Base-by-base conservation (phyloP, 108 stramenopile genomes). In the Nitzschia putrida region DNA sequence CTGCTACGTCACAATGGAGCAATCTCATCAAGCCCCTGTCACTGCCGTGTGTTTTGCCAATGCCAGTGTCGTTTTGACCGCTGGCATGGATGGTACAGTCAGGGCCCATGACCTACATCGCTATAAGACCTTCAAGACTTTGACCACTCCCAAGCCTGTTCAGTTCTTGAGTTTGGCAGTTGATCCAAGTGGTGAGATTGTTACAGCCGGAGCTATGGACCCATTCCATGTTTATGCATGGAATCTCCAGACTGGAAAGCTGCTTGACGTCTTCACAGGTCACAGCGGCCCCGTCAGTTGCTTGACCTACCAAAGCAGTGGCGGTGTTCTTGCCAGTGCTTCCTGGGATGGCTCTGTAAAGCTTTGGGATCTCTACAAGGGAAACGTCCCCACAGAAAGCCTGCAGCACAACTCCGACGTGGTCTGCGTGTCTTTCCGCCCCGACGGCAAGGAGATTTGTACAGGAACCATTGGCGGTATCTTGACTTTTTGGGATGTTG, bases 301-400 rank as follows among this genome's bases (percentile, higher is more conserved):
- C 23, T 66, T 99, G 40, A 81, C 78, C 11, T 98, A 97, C 60
- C 84, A 89, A 74, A 83, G 89, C 44, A 80, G 69, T 51, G 74
- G 87, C 13, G 95, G 92, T 1, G 85, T 77, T 12, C 69, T 99
- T 24, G 96, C 95, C 6, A 89, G 91, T 53, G 95, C 90, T 26
- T 95, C 95, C 16, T 99, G 99, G 99, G 99, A 99, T 72, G 96
- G 96, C 8, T 95, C 95, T 12, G 93, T 97, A 22, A 97, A 97
- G 66, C 69, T 99, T 0, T 99, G 98, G 99, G 96, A 99, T 72
- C 73, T 98, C 14, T 99, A 95, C 88, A 96, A 97, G 76, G 78
- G 77, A 24, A 87, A 94, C 25, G 79, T 81, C 41, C 78, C 86
- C n/a, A 78, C 84, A 7, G 96, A 99, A 76, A 96, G 91, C 40